phyloP scores from a whole-genome alignment of 352 stramenopile species.

The Phytophthora citricola region DNA sequence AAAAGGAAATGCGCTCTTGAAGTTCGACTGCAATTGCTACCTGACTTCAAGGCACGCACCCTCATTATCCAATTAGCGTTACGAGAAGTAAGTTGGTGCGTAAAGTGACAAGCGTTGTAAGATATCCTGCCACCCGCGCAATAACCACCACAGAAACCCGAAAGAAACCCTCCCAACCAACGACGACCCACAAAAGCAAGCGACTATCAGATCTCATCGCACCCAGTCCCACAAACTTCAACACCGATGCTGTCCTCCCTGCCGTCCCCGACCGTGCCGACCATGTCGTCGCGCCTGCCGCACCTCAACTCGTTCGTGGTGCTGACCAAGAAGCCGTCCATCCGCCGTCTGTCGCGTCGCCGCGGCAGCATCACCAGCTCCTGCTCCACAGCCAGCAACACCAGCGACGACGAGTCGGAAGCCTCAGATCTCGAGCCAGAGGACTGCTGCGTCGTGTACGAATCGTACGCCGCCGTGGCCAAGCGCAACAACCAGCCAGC shows the following conservation, averaged over 20 bases:
- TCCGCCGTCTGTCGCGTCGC: constrained; percentile 35
- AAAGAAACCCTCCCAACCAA: neutral
- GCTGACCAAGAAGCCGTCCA: constrained; percentile 40
- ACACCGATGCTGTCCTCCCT: constrained; percentile 41
- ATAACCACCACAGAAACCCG: constrained; percentile 6
- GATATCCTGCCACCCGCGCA: neutral
- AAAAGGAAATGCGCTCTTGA: constrained; percentile 1
- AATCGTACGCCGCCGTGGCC: constrained; percentile 77
- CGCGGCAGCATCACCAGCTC: constrained; percentile 40
- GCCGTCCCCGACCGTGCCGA: constrained; percentile 30
- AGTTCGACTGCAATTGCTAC: neutral
- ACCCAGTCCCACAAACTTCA: constrained; percentile 20
- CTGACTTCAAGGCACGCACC: neutral
- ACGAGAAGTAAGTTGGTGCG: neutral
- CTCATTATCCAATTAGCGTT: constrained; percentile 13
- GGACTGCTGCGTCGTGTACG: constrained; percentile 66
- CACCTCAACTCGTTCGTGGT: constrained; percentile 51
- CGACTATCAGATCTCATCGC: neutral
- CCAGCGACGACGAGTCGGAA: constrained; percentile 50
- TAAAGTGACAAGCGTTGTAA: neutral
- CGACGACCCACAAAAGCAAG: neutral
- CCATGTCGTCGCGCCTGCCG: constrained; percentile 11
- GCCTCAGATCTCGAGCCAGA: constrained; percentile 32
- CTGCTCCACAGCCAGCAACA: constrained; percentile 47
- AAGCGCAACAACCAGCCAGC: constrained; percentile 47